Conservation (phyloP, 371 early-diverging fungal genomes). For the Mortierella sp. region DNA sequence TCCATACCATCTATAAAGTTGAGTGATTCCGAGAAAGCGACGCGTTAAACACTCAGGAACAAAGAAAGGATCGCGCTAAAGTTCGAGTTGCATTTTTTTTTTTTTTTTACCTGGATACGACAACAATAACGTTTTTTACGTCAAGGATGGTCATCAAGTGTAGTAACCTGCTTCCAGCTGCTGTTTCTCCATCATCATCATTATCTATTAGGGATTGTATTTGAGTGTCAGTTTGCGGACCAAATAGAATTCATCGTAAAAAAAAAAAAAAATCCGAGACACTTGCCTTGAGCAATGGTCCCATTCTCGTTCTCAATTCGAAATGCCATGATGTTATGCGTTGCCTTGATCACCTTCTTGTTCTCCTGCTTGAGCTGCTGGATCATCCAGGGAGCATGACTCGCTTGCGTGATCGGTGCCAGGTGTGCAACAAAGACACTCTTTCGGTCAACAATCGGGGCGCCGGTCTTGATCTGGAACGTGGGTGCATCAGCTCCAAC, state of each 20-base stretch:
- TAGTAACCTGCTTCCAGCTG: constrained; percentile 81
- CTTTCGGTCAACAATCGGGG: constrained; percentile 83
- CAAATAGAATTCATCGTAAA: too few relatives aligned
- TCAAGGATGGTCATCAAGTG: constrained; percentile 82
- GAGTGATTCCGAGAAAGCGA: too few relatives aligned
- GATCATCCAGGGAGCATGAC: constrained; percentile 70
- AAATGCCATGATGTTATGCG: constrained; percentile 93
- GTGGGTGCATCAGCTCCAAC: constrained; percentile 29
- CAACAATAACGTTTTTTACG: constrained; percentile 80
- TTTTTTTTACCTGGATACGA: constrained; percentile 72
- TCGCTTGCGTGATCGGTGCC: constrained; percentile 67
- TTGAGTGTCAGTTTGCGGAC: too few relatives aligned
- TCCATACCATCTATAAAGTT: constrained; percentile 79
- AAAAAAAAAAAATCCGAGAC: too few relatives aligned
- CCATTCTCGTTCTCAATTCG: constrained; percentile 73
- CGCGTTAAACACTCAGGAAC: too few relatives aligned
- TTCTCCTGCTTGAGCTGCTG: constrained; percentile 70
- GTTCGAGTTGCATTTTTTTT: background rate
- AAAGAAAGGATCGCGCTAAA: background rate
- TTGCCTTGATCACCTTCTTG: constrained; percentile 83
- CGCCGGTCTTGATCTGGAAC: constrained; percentile 59
- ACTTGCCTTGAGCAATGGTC: constrained; percentile 61
- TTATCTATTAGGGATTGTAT: constrained; percentile 63
- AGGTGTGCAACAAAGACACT: constrained; percentile 88
- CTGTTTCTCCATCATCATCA: constrained; percentile 87